These are phyloP conservation scores for Suhomyces vadensis DNA, from an alignment of 805 yeast species.

Conservation along the genomic window DNA sequence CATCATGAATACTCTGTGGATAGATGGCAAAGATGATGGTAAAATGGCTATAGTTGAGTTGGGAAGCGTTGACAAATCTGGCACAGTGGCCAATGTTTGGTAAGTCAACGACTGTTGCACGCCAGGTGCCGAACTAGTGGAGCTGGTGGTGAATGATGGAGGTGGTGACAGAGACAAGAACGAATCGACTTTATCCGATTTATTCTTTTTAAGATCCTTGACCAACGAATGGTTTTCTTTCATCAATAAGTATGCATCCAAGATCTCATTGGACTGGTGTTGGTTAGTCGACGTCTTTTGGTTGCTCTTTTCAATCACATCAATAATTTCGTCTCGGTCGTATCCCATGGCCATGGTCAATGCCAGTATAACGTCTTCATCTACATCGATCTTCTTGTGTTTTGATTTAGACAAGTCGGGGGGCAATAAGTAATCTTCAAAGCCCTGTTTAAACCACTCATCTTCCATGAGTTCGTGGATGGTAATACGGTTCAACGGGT, in stretches of 20 bases:
- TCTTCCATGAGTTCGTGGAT: constrained; percentile 34
- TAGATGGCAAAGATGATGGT: constrained; percentile 92
- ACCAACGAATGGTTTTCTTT: constrained; percentile 74
- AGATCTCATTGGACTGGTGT: constrained; percentile 62
- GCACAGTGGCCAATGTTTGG: constrained; percentile 49
- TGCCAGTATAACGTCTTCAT: constrained; percentile 30
- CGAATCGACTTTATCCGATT: constrained; percentile 54
- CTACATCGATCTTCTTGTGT: constrained; percentile 27
- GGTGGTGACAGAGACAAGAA: constrained; percentile 65
- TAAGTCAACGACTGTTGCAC: constrained; percentile 47
- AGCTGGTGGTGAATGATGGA: constrained; percentile 33
- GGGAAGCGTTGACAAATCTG: constrained; percentile 53
- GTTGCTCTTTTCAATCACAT: constrained; percentile 24
- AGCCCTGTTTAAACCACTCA: constrained; percentile 31
- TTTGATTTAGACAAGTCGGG: constrained; percentile 29
- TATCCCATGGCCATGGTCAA: constrained; percentile 32
- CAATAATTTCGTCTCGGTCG: constrained; percentile 28
- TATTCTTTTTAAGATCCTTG: constrained; percentile 58
- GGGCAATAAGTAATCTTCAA: constrained; percentile 30
- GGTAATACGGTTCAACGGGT: constrained; percentile 32
- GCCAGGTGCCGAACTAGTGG: constrained; percentile 39
- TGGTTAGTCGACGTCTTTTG: constrained; percentile 22
- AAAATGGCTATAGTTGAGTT: constrained; percentile 86
- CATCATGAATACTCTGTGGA: constrained; percentile 91
- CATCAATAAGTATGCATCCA: constrained; percentile 83